These are phyloP conservation scores for Spergularia marina DNA, from an alignment of 148 eudicot genomes.

Conservation along the genomic window DNA sequence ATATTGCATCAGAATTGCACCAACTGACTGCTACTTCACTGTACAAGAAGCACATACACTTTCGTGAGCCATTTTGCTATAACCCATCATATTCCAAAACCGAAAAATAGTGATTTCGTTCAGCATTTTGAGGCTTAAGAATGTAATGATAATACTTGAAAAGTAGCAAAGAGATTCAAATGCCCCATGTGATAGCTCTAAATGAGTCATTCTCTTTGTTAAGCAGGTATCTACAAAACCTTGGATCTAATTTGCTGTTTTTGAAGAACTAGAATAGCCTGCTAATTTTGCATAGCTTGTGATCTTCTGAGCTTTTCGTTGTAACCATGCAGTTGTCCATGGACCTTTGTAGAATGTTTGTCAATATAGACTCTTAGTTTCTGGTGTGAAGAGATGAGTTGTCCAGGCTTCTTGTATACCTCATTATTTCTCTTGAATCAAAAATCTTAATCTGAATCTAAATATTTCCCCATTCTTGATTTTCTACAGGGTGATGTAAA, in stretches of 20 bases:
- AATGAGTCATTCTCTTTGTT: neutral
- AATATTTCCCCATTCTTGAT: constrained; percentile 3
- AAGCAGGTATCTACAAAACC: too few relatives aligned
- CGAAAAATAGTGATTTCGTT: neutral
- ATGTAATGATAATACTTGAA: neutral
- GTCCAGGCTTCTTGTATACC: neutral
- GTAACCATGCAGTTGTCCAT: neutral
- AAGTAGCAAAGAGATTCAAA: neutral
- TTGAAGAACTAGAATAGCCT: too few relatives aligned
- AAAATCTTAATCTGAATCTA: constrained; percentile 5
- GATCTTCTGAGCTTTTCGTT: neutral
- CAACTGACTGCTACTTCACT: too few relatives aligned
- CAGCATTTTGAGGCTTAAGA: neutral
- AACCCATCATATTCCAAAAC: too few relatives aligned
- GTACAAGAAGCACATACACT: too few relatives aligned
- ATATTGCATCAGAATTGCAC: too few relatives aligned
- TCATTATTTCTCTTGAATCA: neutral
- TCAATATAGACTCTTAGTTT: neutral
- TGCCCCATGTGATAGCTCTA: neutral
- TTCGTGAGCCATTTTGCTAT: too few relatives aligned
- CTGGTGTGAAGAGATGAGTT: neutral
- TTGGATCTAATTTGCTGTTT: too few relatives aligned
- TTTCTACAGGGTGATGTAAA: constrained; percentile 82
- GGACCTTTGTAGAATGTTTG: neutral
- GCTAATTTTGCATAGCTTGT: neutral